phyloP scores from a whole-genome alignment of 1,284 basidiomycete genomes.

The Boletus subluridellus region DNA sequence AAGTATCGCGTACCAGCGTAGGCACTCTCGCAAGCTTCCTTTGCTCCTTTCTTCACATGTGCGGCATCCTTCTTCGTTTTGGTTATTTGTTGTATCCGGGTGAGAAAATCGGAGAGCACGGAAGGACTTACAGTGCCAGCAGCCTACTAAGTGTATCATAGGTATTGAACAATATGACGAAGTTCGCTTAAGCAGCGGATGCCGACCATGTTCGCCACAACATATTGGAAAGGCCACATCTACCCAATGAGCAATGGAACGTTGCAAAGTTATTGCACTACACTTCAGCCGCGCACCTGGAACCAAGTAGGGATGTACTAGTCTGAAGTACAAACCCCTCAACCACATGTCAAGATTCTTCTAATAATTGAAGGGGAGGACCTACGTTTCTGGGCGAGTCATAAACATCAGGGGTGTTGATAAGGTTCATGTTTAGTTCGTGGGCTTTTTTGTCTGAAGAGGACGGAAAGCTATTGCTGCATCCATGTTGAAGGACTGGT shows the following conservation, averaged over 20 bases:
- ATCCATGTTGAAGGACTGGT: constrained; percentile 14
- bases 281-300: constrained; percentile 5
- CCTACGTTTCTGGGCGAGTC: constrained; percentile 1
- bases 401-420: neutral
- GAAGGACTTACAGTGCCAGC: constrained; percentile 12
- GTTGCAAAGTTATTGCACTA: neutral
- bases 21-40: constrained; percentile 6
- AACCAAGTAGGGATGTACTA: constrained; percentile 4
- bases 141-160: constrained; percentile 12
- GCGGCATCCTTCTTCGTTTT: neutral
- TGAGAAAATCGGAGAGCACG: constrained; percentile 12
- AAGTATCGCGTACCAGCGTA: constrained; percentile 11
- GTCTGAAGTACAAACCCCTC: neutral
- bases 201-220: constrained; percentile 14
- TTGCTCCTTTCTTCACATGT: neutral
- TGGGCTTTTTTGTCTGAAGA: constrained; percentile 8
- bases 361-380: neutral
- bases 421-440: constrained; percentile 9
- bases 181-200: neutral
- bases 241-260: constrained; percentile 1
- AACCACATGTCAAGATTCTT: neutral
- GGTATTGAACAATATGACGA: neutral
- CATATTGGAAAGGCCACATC: constrained; percentile 11
- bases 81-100: neutral
- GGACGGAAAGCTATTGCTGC: constrained; percentile 9